Evolutionary conservation across 2,329 filamentous ascomycete species (phyloP), one percentile per base, ranked within the genome.

Genomic region (Pestalotiopsis sp.): DNA sequence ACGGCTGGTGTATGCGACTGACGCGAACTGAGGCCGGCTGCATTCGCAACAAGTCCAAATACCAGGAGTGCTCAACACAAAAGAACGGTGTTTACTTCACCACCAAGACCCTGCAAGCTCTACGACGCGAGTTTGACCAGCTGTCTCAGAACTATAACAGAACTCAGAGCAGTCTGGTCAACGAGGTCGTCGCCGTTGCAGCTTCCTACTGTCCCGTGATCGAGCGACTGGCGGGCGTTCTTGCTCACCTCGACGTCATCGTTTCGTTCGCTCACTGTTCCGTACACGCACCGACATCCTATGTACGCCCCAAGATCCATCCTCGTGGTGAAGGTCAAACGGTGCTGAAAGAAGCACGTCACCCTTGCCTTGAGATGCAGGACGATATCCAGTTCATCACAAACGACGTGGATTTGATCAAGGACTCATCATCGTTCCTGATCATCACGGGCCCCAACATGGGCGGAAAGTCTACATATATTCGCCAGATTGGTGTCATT

Each of bases 31-130:
- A 99, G 83, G 94, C 96, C 1, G 91, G 92, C 17, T 97, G 94
- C 75, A 99, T 99, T 74, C 92, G 96, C 70, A 97, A 97, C 81
- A 97, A 96, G 78, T 91, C 90, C 69, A 86, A 90, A 64, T 99
- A 98, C 76, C 92, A 95, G 76, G 96, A 99, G 80, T 97, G 94
- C 79, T 97, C 95, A 0, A 99, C 97, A 0, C 96, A 98, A 82
- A 99, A 99, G 86, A 99, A 98, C 78, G 96, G 96, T 58, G 96
- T 98, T 67, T 99, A 96, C 83, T 99, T 99, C 81, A 98, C 96
- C 1, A 99, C 96, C 3, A 90, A 90, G 67, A 90, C 87, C 39
- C 85, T 99, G 74, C 92, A 94, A 76, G 87, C 90, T 31, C 89
- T 95, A 75, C 92, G 96, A 39, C 90, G 95, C 66, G 95, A 99